Conservation (phyloP, 2,329 filamentous ascomycete genomes). For the Aspergillus flavus region DNA sequence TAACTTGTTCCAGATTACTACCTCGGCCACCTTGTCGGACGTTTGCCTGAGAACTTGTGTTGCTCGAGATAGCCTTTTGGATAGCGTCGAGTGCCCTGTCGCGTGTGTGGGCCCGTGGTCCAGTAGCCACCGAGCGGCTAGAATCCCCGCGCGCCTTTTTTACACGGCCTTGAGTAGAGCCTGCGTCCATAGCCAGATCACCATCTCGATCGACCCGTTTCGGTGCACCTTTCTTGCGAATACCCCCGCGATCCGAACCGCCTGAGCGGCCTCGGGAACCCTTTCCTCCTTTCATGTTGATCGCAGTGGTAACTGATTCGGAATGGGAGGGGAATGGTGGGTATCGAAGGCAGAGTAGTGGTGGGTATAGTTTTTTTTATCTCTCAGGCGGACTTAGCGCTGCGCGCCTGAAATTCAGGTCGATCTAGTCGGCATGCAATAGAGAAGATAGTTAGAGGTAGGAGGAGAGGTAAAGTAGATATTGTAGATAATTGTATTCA, state of each 20-base stretch:
- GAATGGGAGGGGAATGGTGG: constrained; percentile 3
- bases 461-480: not conserved
- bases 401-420: constrained; percentile 29
- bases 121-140: constrained; percentile 24
- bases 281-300: constrained; percentile 37
- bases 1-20: constrained; percentile 37
- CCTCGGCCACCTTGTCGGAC: constrained; percentile 41
- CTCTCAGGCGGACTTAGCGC: constrained; percentile 25
- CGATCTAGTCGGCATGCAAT: constrained; percentile 26
- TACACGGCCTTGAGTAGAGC: constrained; percentile 38
- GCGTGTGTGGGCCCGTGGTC: constrained; percentile 27
- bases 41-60: constrained; percentile 38
- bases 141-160: constrained; percentile 38
- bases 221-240: constrained; percentile 51
- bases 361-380: not conserved
- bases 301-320: constrained; percentile 12
- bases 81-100: constrained; percentile 39
- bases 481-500: not conserved
- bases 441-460: constrained; percentile 5
- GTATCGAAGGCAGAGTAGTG: not conserved
- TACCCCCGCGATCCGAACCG: constrained; percentile 49
- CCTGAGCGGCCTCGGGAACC: constrained; percentile 32
- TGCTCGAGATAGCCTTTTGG: constrained; percentile 38
- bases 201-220: constrained; percentile 61
- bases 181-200: constrained; percentile 61